A percentile compares a stretch with the other conserved stretches of the same genome.
These are phyloP conservation scores for Pseudogymnoascus sp. DNA, from an alignment of 2,329 filamentous ascomycete species.

Conservation along the genomic window DNA sequence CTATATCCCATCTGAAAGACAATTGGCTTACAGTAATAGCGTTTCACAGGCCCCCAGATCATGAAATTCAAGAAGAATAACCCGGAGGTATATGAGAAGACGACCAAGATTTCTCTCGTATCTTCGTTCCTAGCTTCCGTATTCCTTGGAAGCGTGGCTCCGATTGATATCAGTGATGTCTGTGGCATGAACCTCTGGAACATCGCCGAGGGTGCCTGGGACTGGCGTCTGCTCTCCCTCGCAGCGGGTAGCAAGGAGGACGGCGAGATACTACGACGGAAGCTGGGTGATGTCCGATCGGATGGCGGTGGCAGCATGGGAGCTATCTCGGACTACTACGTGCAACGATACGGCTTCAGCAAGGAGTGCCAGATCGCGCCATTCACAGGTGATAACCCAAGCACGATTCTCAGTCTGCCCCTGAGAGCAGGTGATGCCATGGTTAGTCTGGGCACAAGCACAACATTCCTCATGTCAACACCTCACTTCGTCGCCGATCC, in stretches of 20 bases:
- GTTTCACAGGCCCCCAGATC: conserved; percentile 97
- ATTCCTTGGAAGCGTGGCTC: conserved; percentile 75
- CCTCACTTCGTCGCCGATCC: conserved; percentile 84
- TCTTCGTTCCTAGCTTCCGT: conserved; percentile 92
- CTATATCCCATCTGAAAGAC: not conserved
- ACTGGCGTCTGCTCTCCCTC: conserved; percentile 64
- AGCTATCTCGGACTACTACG: conserved; percentile 68
- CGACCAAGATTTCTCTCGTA: conserved; percentile 80
- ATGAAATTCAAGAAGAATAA: conserved; percentile 75
- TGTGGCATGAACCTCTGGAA: conserved; percentile 98
- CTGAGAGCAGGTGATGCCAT: conserved; percentile 84
- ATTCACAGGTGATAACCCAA: conserved; percentile 93
- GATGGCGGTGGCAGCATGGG: conserved; percentile 79
- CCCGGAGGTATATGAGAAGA: conserved; percentile 71
- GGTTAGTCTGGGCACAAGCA: conserved; percentile 88
- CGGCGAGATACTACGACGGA: conserved; percentile 58
- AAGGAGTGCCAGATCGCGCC: conserved; percentile 67
- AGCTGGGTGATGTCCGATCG: conserved; percentile 70
- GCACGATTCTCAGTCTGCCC: conserved; percentile 86
- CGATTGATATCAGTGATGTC: conserved; percentile 88
- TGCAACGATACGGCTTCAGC: conserved; percentile 67
- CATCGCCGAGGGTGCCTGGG: conserved; percentile 65
- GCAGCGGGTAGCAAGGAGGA: conserved; percentile 43
- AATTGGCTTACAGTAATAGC: conserved; percentile 37
- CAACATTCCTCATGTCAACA: conserved; percentile 96